phyloP scores from a whole-genome alignment of 2,329 filamentous ascomycete species.

The Sclerotinia trifoliorum region DNA sequence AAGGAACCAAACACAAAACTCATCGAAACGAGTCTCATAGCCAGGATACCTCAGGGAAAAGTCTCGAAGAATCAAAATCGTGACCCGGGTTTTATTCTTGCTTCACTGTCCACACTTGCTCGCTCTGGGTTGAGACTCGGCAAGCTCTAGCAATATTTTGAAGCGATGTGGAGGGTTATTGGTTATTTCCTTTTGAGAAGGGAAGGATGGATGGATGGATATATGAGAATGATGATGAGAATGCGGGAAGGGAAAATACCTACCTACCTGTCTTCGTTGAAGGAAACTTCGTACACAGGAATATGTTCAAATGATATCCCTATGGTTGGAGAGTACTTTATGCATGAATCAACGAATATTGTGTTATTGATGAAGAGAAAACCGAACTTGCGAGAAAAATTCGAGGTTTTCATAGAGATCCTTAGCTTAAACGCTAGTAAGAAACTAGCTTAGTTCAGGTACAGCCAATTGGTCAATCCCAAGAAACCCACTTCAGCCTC shows the following conservation, averaged over 20 bases:
- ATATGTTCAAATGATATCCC: no score
- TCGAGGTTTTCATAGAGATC: conserved; percentile 5
- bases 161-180: conserved; percentile 30
- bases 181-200: not conserved
- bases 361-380: not conserved
- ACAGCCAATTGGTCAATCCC: not conserved
- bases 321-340: not conserved
- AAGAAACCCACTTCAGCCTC: not conserved
- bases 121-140: conserved; percentile 50
- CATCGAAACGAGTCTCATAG: conserved; percentile 32
- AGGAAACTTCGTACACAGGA: no score
- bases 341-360: not conserved
- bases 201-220: not conserved
- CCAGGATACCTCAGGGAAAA: conserved; percentile 36
- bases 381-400: not conserved
- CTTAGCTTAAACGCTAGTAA: not conserved
- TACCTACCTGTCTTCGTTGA: conserved; percentile 6
- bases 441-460: accelerated
- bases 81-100: conserved; percentile 47
- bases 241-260: not conserved
- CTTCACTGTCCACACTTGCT: conserved; percentile 58
- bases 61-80: conserved; percentile 42
- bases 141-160: conserved; percentile 54
- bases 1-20: conserved; percentile 38
- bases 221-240: not conserved